Conservation (phyloP, 2,329 filamentous ascomycete species). For the Alternaria conjuncta region DNA sequence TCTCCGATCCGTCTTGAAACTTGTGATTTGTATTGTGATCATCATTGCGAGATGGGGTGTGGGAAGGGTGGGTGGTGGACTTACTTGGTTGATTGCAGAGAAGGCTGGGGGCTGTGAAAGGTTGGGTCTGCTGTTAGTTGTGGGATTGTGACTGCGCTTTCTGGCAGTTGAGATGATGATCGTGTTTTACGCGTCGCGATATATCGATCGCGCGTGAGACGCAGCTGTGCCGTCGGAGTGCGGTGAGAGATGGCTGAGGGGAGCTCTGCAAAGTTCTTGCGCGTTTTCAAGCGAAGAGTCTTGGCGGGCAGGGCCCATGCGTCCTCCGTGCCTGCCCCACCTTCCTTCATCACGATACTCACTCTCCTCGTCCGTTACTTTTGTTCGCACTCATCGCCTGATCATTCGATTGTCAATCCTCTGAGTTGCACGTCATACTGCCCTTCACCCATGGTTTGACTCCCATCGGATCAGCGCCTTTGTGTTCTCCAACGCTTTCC, state of each 20-base stretch:
- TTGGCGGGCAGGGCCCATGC: conserved; percentile 10
- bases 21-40: conserved; percentile 30
- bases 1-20: conserved; percentile 49
- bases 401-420: too few species aligned
- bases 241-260: background rate
- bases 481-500: too few species aligned
- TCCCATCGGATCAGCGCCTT: too few species aligned
- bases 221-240: background rate
- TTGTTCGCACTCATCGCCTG: too few species aligned
- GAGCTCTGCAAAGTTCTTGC: background rate
- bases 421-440: too few species aligned
- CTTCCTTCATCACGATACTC: background rate
- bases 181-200: background rate
- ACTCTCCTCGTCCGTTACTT: background rate
- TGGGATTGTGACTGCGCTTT: background rate
- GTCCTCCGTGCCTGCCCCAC: background rate
- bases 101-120: too few species aligned
- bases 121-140: background rate
- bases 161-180: too few species aligned
- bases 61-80: background rate
- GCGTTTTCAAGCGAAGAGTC: conserved; percentile 4
- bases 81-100: background rate
- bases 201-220: background rate
- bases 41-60: conserved; percentile 26
- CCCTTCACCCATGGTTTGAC: too few species aligned